Evolutionary conservation across 2,329 filamentous ascomycete genomes (phyloP).

Genomic region (Calonectria naviculata): DNA sequence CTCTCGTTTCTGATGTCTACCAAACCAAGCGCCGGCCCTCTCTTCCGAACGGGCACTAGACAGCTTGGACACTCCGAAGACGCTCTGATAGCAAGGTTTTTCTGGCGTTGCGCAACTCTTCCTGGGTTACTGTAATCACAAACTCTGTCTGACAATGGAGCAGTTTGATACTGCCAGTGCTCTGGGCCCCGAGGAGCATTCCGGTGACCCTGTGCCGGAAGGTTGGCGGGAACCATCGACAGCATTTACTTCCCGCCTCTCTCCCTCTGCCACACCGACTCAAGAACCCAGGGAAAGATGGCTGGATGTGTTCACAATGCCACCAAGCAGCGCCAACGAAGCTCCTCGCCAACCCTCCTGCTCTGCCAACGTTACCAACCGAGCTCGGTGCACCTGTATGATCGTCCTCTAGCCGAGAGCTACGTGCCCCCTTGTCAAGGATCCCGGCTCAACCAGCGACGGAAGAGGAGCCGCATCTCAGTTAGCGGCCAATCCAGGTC

Average conservation of each 20-base stretch:
- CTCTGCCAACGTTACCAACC: neutral
- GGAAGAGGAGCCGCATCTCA: conserved; percentile 36
- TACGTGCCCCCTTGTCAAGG: conserved; percentile 10
- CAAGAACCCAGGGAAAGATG: neutral
- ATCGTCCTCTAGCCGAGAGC: conserved; percentile 18
- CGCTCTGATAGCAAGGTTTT: neutral
- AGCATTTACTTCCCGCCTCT: neutral
- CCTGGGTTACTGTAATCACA: neutral
- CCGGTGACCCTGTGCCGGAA: neutral
- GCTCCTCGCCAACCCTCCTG: neutral
- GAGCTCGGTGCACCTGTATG: conserved; percentile 14
- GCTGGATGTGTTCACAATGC: conserved; percentile 1
- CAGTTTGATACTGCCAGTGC: neutral
- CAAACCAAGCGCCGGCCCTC: neutral
- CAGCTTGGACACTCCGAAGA: neutral
- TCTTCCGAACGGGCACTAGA: neutral
- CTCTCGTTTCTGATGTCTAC: neutral
- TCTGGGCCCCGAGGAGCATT: neutral
- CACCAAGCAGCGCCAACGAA: neutral
- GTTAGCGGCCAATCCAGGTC: conserved; percentile 24
- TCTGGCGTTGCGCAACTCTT: neutral
- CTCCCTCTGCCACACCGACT: neutral
- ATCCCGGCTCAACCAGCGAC: conserved; percentile 24
- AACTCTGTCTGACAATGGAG: neutral
- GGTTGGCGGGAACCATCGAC: neutral